Base-by-base conservation (phyloP, 2,329 filamentous ascomycete genomes). In the Aspergillus chevalieri region DNA sequence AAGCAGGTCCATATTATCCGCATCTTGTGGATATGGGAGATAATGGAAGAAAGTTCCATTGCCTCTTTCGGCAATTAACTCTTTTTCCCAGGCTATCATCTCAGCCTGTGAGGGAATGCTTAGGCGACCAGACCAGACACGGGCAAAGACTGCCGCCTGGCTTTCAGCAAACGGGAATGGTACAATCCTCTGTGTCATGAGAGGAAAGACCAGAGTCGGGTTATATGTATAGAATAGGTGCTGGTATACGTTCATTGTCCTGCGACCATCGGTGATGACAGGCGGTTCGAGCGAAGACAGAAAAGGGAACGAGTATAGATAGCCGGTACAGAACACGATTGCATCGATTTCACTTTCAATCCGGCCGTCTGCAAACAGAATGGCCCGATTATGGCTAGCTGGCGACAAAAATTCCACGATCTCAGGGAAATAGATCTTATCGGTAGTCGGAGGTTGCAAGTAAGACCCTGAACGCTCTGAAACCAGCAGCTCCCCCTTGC, bases 241-340 rank as follows among this genome's bases (percentile, higher is more conserved):
- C 56, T 89, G 77, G 65, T 90, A 95, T 3, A 91, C 70, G 30
- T 85, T 82, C 52, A 84, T 75, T 1, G 91, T 83, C 24, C 86
- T 79, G 30, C 78, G 79, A 1, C 91, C 91, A 48, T 83, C 79
- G 0, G 80, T 83, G 48, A 91, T 77, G 2, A 89, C 64, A 0
- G 80, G 74, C 0, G 82, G 77, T 1, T 67, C 47, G 3, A 81
- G 62, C 0, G 65, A 65, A 2, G 68, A 65, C 3, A 84, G 65
- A 62, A 95, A 96, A 0, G 90, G 89, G 50, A 86, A 87, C 4
- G 85, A 84, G 69, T 88, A 95, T 49, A 95, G 80, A 61, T 94
- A 97, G 0, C 92, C 92, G 0, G 92, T 96, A 65, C 88, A 91
- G 68, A 92, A 96, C 24, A 97, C 65, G 5, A 96, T 73, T 1